Base-by-base conservation (phyloP, 208 protist genomes). In the Leishmania tropica region DNA sequence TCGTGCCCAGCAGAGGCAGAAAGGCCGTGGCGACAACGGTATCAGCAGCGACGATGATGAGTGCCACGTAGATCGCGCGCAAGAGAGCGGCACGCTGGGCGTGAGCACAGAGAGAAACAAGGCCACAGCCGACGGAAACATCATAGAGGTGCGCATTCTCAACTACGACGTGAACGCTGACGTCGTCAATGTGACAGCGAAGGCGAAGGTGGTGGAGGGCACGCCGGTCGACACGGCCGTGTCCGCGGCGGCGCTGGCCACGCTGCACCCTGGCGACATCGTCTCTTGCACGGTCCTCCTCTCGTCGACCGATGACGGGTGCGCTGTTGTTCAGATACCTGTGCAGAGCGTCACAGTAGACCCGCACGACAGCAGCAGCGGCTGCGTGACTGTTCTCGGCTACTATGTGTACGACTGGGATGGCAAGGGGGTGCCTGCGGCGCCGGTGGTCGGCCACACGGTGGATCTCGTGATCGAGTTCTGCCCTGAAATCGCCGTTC, bases 361-460 rank as follows among this genome's bases (percentile, higher is more conserved):
- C 54, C 21, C 13, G 37, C 35, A 56, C 21, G 60, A 58, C 67
- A 11, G 37, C 67, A 15, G 40, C 70, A 62, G 67, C 31, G 8
- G 24, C 45, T 81, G 83, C 53, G 77, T 80, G 42, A 96, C 89
- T 54, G 62, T 95, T 62, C 76, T 96, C 31, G 94, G 91, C 51
- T 97, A 96, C 81, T 96, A 93, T 81, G 70, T 95, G 15, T 96
- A 95, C 83, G 79, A 93, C 77, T 93, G 90, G 88, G 81, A 75
- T 11, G 78, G 67, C 17, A 58, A 79, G 5, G 70, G 31, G 28
- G 31, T 31, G n/a, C 54, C n/a, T 21, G 86, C 79, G 45, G 53
- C 83, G 17, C 92, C 91, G 58, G 82, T 94, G 10, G 92, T 97
- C 3, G 92, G 93, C 42, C 75, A 85, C 62, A 86, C 78, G 62